Percentiles rank a stretch among this genome's conserved stretches.
These are phyloP conservation scores for Stemphylium beticola DNA, from an alignment of 2,329 filamentous ascomycete genomes.

Conservation along the genomic window DNA sequence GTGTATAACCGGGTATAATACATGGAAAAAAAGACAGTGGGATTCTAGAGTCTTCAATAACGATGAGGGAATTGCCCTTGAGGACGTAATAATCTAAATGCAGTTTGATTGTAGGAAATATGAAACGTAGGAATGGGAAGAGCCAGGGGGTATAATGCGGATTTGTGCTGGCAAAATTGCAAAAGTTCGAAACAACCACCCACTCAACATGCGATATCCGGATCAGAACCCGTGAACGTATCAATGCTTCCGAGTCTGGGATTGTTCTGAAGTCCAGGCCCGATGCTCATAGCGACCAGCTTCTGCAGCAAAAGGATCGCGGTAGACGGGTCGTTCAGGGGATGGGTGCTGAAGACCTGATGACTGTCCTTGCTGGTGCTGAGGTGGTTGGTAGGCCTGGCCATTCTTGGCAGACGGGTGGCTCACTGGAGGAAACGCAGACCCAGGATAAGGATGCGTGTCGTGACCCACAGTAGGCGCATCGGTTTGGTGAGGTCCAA, in stretches of 20 bases:
- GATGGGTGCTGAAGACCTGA: slow-evolving; percentile 12
- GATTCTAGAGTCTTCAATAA: not conserved
- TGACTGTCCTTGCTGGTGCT: slow-evolving; percentile 19
- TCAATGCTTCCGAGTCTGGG: slow-evolving; percentile 16
- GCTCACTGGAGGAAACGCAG: slow-evolving; percentile 30
- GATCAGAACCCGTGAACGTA: not conserved
- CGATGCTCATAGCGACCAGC: slow-evolving; percentile 33
- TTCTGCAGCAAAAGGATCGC: slow-evolving; percentile 22
- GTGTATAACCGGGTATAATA: not conserved
- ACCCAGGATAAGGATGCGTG: slow-evolving; percentile 25
- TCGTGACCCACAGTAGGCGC: slow-evolving; percentile 25
- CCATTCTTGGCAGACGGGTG: slow-evolving; percentile 14
- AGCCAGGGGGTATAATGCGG: slow-evolving; percentile 23
- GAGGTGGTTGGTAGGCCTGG: slow-evolving; percentile 13
- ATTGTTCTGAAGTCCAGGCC: slow-evolving; percentile 27
- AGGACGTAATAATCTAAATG: slow-evolving; percentile 24
- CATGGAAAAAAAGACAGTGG: too few relatives aligned
- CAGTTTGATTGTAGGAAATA: slow-evolving; percentile 2
- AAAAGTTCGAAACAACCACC: slow-evolving; percentile 10
- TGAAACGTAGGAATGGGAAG: not conserved
- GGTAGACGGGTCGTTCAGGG: slow-evolving; percentile 19
- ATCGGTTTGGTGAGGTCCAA: slow-evolving; percentile 32
- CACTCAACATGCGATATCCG: slow-evolving; percentile 2
- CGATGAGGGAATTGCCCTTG: slow-evolving; percentile 16
- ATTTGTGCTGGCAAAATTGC: slow-evolving; percentile 11